Evolutionary conservation across 202 grass and related monocot genomes (phyloP), one percentile per base, ranked within the genome.

Genomic region (Dendrocalamus latiflorus): DNA sequence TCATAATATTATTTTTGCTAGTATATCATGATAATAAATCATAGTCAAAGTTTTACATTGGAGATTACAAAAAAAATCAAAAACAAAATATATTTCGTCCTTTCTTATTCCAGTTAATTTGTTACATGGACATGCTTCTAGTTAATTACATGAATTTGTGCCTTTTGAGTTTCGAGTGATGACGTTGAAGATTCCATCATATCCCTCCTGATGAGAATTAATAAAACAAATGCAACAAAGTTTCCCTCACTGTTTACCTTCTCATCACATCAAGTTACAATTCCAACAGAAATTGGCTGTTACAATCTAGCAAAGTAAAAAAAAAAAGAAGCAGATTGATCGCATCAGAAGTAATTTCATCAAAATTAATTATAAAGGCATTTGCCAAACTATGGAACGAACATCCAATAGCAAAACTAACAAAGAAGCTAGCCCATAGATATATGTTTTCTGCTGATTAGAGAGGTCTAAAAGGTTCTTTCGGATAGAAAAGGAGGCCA

Each of bases 401-500:
- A n/a, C n/a, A n/a, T n/a, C n/a, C n/a, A n/a, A n/a, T n/a, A n/a
- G n/a, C n/a, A n/a, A n/a, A n/a, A n/a, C n/a, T n/a, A n/a, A n/a
- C n/a, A n/a, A n/a, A n/a, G n/a, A n/a, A n/a, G n/a, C n/a, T n/a
- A n/a, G n/a, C 30, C 45, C 69, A 65, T 65, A 54, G 34, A 54
- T 41, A 30, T 71, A 71, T 50, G 68, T 50, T 10, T 26, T 63
- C 20, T 17, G 20, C 44, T 65, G 17, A 84, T 76, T 55, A 68
- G 36, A 76, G 34, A 75, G 45, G 44, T 28, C 33, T 38, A 44
- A 75, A 65, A 84, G 62, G 48, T 68, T 67, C 48, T 76, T 58
- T 68, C 62, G 13, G 18, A 67, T 17, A 68, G 36, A 43, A 68
- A 59, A 59, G 38, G 38, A 11, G 50, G 18, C 48, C 9, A 68